Evolutionary conservation across 495 filamentous ascomycete species (phyloP).

Genomic region (Aspergillus sparsus): DNA sequence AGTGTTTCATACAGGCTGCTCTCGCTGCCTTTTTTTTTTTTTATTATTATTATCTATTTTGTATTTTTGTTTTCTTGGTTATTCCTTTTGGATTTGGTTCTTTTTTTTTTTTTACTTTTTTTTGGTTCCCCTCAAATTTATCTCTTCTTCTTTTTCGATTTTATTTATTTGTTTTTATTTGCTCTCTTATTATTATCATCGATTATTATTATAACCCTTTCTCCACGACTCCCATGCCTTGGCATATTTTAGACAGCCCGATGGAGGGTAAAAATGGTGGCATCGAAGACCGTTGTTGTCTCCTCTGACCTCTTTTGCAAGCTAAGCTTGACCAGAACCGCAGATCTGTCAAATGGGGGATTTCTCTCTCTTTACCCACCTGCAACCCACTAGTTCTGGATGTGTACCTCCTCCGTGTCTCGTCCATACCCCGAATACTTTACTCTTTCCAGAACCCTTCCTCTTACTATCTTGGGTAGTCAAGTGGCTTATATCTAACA

Average conservation of each 20-base stretch:
- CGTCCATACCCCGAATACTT: conserved; percentile 21
- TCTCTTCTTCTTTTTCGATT: not conserved
- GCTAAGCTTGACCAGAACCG: conserved; percentile 32
- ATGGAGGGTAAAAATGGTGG: conserved; percentile 22
- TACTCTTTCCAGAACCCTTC: conserved; percentile 30
- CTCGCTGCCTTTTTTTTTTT: conserved; percentile 21
- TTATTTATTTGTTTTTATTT: too few relatives aligned
- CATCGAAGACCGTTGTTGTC: conserved; percentile 23
- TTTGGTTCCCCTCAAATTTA: not conserved
- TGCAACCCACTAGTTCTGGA: conserved; percentile 27
- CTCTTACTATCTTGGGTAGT: conserved; percentile 15
- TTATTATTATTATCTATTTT: not conserved
- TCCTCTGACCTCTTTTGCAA: conserved; percentile 22
- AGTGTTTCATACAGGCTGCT: conserved; percentile 22
- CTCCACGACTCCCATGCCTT: conserved; percentile 29
- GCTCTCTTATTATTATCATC: too few relatives aligned
- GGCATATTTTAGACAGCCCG: conserved; percentile 27
- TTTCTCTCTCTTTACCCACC: conserved; percentile 26
- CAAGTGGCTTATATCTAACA: conserved; percentile 18
- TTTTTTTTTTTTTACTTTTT: conserved; percentile 6
- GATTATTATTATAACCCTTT: conserved; percentile 10
- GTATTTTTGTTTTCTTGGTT: conserved; percentile 7
- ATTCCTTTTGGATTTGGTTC: conserved; percentile 3
- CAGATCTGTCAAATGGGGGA: conserved; percentile 33
- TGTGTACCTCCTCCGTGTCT: conserved; percentile 25